Evolutionary conservation across 345 rosid genomes (phyloP), one percentile per base, ranked within the genome.

Genomic region (Corymbia maculata): DNA sequence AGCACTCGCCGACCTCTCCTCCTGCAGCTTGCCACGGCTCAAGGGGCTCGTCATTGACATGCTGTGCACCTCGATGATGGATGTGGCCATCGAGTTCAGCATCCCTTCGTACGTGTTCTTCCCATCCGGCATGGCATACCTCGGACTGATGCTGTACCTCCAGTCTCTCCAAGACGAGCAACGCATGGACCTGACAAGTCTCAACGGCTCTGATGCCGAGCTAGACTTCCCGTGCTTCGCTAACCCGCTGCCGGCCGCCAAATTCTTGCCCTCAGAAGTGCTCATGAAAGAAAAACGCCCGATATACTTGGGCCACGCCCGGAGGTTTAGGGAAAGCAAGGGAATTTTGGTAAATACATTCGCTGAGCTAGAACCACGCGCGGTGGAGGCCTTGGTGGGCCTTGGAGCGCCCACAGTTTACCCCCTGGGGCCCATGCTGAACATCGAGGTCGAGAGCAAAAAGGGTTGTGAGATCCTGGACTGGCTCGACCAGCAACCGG

Each of bases 331-430:
- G 32, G 88, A 87, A 47, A 66, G 89, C 1, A 92, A 92, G 79
- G 96, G 95, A 52, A 93, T 95, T 66, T 52, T 94, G 68, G 90
- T 95, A 5, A 95, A 95, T 86, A 52, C 94, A 0, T 92, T 94
- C 47, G 26, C 85, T 10, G 95, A 95, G 89, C 87, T 94, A 15
- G 95, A 95, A 89, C 89, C 95, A 0, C 51, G 52, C 21, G 91
- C 93, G 6, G 17, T 93, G 9, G 70, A 70, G 21, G 88, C 89
- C 45, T 57, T 93, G 3, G 53, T 89, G 1, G 70, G 49, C 66
- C 80, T 17, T 15, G 68, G 51, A 17, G 15, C 30, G 8, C 55
- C 57, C 24, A 22, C 24, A 7, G 24, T 52, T 17, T 52, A 52
- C 4, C 22, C 57, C 9, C 22, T 52, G 57, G 57, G 57, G 0